phyloP scores from a whole-genome alignment of 1,139 yeast species.

The Chernovozyma aurita region DNA sequence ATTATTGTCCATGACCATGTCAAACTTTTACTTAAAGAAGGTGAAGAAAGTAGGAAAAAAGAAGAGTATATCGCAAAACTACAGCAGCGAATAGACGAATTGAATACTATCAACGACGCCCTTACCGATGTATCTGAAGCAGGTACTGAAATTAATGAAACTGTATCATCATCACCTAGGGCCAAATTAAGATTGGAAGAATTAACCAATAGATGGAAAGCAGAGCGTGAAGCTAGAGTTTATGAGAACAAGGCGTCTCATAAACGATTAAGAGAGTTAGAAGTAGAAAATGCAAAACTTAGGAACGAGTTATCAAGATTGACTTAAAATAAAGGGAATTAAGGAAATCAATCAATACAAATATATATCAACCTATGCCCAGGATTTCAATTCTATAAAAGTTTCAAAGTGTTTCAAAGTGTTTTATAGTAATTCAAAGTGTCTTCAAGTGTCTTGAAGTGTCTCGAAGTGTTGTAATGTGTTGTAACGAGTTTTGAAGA shows the following conservation, averaged over 20 bases:
- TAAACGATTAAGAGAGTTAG: constrained; percentile 48
- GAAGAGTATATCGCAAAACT: constrained; percentile 24
- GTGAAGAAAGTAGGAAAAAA: constrained; percentile 16
- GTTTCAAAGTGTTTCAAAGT: no score
- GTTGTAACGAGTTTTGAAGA: no score
- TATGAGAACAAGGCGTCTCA: constrained; percentile 56
- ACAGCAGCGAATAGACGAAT: constrained; percentile 27
- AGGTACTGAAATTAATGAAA: constrained; percentile 7
- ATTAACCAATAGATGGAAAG: constrained; percentile 59
- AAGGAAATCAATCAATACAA: no score
- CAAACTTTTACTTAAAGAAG: constrained; percentile 35
- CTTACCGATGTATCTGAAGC: constrained; percentile 7
- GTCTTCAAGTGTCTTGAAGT: no score
- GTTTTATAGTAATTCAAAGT: no score
- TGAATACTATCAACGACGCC: constrained; percentile 23
- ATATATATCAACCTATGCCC: no score
- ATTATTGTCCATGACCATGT: constrained; percentile 57
- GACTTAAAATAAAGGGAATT: not conserved
- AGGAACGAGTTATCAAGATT: constrained; percentile 5
- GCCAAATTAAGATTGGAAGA: constrained; percentile 54
- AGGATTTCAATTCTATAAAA: no score
- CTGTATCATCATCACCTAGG: constrained; percentile 21
- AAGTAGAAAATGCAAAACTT: constrained; percentile 46
- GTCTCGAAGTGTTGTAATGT: no score
- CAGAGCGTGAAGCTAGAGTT: constrained; percentile 66